Base-by-base conservation (phyloP, 768 basidiomycete species). In the Boletus patriciae region DNA sequence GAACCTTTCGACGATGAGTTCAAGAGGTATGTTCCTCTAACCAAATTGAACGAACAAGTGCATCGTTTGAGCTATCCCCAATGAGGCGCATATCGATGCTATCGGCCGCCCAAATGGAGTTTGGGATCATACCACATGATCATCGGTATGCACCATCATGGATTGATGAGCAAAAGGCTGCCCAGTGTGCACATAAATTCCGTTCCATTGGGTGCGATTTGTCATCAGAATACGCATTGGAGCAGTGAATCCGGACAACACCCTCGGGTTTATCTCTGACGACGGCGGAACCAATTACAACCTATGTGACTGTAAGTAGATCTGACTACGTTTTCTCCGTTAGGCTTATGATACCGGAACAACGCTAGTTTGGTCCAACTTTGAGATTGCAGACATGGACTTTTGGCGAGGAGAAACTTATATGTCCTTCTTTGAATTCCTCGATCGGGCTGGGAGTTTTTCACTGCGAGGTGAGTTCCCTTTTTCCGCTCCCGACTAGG, bases 361-460 rank as follows among this genome's bases (percentile, higher is more conserved):
- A 21, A n/a, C n/a, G n/a, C n/a, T n/a, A 51, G 90, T 92, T 76
- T 94, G 92, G 92, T 90, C 86, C 62, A 97, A 95, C 73, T 96
- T 97, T 61, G 94, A 97, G 72, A 95, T 97, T 50, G 94, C 77
- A 6, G 84, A 86, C 63, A 80, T 95, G 59, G 86, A 91, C 57
- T 83, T 96, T 62, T 94, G 91, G 91, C 78, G 93, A 62, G 76
- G 85, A 18, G 86, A 94, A 57, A 85, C 87, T 0, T 97, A 97
- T 70, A 78, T 77, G 60, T 83, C 87, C 57, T 96, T 86, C 77
- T 96, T 96, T 64, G 86, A 92, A 42, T 83, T 82, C 69, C 80
- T 97, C 11, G 94, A 96, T 48, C 67, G 78, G 46, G 76, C 79
- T 25, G 94, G 94, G 53, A 92, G 93, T 2, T 93, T 95, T 71